Conservation (phyloP, 2,329 filamentous ascomycete species). For the Venturia carpophila region DNA sequence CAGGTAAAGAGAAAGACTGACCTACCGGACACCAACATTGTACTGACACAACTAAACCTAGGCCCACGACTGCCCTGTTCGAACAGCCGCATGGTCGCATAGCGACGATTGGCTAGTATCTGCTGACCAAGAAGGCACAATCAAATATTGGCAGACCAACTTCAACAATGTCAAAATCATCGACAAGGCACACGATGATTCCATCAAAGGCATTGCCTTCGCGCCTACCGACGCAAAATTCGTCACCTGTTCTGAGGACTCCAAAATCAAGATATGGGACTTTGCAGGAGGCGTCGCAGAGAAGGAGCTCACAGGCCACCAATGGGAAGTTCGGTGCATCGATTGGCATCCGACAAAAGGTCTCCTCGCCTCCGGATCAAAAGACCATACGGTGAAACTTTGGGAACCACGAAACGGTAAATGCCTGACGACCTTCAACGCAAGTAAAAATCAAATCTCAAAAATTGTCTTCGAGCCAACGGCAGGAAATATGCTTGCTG, state of each 20-base stretch:
- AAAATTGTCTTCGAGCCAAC: conserved; percentile 85
- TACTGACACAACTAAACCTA: conserved; percentile 22
- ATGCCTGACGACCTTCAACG: conserved; percentile 87
- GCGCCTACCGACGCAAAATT: conserved; percentile 93
- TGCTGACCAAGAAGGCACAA: conserved; percentile 85
- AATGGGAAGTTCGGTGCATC: conserved; percentile 94
- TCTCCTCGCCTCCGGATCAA: conserved; percentile 87
- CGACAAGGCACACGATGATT: conserved; percentile 71
- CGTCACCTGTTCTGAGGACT: conserved; percentile 91
- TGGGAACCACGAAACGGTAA: conserved; percentile 93
- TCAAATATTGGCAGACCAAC: conserved; percentile 99
- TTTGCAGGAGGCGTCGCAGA: conserved; percentile 83
- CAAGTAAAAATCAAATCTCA: conserved; percentile 95
- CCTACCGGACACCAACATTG: neutral
- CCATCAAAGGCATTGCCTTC: conserved; percentile 86
- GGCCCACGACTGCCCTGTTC: conserved; percentile 83
- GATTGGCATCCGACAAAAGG: conserved; percentile 98
- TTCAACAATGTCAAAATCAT: conserved; percentile 98
- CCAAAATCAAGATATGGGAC: conserved; percentile 89
- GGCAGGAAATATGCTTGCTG: conserved; percentile 77
- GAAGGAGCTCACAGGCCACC: conserved; percentile 79
- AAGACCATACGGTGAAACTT: conserved; percentile 93
- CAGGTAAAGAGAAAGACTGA: conserved; percentile 43
- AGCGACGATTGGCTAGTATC: conserved; percentile 96
- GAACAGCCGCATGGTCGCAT: conserved; percentile 80